Base-by-base conservation (phyloP, 495 filamentous ascomycete species). In the Trichocladium antarcticum region DNA sequence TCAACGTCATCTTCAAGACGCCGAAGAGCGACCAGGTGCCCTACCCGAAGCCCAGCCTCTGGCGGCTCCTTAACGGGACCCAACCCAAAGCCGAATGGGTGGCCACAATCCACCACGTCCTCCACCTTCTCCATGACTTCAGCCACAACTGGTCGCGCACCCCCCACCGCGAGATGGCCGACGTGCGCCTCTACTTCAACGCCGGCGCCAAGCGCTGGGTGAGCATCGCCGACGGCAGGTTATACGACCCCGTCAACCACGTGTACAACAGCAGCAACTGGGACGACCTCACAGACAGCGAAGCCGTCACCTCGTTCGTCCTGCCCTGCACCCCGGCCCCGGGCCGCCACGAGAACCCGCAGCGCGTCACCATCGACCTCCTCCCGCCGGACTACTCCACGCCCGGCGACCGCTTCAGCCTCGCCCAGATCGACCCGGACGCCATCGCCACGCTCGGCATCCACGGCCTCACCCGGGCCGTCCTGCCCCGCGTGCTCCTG, bases 141-240 rank as follows among this genome's bases (percentile, higher is more conserved):
- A 24, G 42, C 2, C 11, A 28, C 21, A 34, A 34, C 34, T 51
- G 42, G 49, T 0, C 6, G 5, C 12, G 49, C 7, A 51, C 49
- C 3, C 2, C 21, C 10, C 4, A 42, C 12, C 34, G 49, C 0
- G 3, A 34, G 8, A 17, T 5, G 5, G 49, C 42, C 20, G 34
- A 51, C 20, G 49, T 51, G 12, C 49, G 42, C 14, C 45, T 46
- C 17, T 51, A 51, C 27, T 29, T 24, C 36, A 15, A 38, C 28
- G 1, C 16, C 34, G 49, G 35, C 39, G 6, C 16, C 5, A 42
- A 1, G 16, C 49, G 42, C 12, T 51, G 42, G 42, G 15, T 16
- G 6, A 15, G 12, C 35, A 3, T 0, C 34, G 5, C n/a, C 16
- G 20, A 14, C 14, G 6, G 24, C 24, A 27, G 3, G 9, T 6